These are phyloP conservation scores for Priceomyces medius DNA, from an alignment of 805 yeast genomes.

Conservation along the genomic window DNA sequence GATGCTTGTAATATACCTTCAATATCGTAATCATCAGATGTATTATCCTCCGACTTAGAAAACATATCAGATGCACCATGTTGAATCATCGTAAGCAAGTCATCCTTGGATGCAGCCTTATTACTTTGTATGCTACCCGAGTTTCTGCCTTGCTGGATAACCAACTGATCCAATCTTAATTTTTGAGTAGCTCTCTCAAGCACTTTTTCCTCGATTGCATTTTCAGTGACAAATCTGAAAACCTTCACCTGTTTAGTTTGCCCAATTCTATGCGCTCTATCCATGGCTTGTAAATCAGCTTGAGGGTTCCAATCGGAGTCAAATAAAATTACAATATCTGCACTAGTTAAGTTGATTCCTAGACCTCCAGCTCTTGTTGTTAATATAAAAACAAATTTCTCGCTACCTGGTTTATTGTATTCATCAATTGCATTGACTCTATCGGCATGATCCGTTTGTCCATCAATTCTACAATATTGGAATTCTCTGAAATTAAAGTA, in stretches of 20 bases:
- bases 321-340: conserved; percentile 70
- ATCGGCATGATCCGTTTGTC: conserved; percentile 77
- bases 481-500: conserved; percentile 69
- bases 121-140: conserved; percentile 30
- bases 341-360: conserved; percentile 80
- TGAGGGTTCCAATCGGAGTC: conserved; percentile 92
- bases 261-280: conserved; percentile 85
- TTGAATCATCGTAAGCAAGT: conserved; percentile 77
- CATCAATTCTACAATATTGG: conserved; percentile 78
- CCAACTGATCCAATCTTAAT: conserved; percentile 74
- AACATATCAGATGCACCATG: conserved; percentile 75
- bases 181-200: conserved; percentile 81
- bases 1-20: conserved; percentile 61
- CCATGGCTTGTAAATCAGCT: conserved; percentile 88
- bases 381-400: conserved; percentile 69
- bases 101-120: conserved; percentile 59
- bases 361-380: conserved; percentile 91
- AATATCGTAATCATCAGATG: conserved; percentile 53
- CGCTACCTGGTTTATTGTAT: conserved; percentile 70
- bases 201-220: conserved; percentile 81
- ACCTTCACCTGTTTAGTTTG: conserved; percentile 83
- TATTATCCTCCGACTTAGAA: conserved; percentile 22
- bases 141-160: conserved; percentile 72
- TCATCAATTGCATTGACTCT: conserved; percentile 76
- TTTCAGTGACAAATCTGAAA: conserved; percentile 73